Base-by-base conservation (phyloP, 2,329 filamentous ascomycete genomes). In the Penicillium frequentans region DNA sequence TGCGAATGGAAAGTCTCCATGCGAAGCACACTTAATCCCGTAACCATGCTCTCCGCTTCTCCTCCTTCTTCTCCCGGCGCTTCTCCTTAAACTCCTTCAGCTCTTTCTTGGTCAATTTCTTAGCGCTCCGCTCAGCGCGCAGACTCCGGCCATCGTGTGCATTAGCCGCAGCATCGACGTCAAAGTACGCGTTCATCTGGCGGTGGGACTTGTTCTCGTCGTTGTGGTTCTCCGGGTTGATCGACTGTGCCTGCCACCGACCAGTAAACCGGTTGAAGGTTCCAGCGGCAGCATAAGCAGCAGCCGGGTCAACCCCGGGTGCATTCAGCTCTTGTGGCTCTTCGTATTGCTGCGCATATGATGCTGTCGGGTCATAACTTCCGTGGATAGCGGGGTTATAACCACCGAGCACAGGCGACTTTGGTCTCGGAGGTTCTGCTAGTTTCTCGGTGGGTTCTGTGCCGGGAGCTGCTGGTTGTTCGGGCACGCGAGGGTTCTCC, bases 301-400 rank as follows among this genome's bases (percentile, higher is more conserved):
- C 68, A 23, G 79, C 68, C 9, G 79, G 72, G 62, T 84, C 79
- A 55, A 64, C 56, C 5, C 65, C 62, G 14, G 70, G 8, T 6
- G 43, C 49, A 4, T 14, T 23, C 5, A 49, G 6, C 2, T 62
- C 55, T 10, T 71, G 66, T 48, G 68, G 64, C 7, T 74, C 74
- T 42, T 75, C 74, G 45, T 81, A 72, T 46, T 81, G 78, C 70
- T 90, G 84, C 11, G 95, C 93, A 73, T 99, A 99, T 79, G 92
- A 90, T n/a, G 95, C 93, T 58, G 88, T 95, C 4, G 93, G 92
- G 69, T 99, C 95, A 79, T 97, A 99, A 77, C 93, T 90, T 66
- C 95, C 95, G 73, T 99, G 95, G 46, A 99, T 93, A 24, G 91
- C 90, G 1, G 95, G 95, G 71, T 98, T 96, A 78, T 99, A 99